Conservation (phyloP, 2,329 filamentous ascomycete species). For the Hymenoscyphus fructigenus region DNA sequence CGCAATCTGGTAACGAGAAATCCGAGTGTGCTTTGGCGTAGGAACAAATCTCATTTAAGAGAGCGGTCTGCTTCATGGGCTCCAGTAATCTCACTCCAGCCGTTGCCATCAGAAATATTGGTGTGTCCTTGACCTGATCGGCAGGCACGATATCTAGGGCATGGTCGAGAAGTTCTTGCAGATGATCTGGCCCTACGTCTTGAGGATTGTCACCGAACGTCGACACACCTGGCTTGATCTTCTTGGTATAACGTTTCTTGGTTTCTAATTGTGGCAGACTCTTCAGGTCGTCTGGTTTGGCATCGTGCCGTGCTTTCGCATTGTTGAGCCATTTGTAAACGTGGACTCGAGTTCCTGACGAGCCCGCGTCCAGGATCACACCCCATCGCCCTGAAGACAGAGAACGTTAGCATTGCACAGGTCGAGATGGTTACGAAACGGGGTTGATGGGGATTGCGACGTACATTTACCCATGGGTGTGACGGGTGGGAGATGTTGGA, state of each 20-base stretch:
- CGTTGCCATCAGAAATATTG: conserved; percentile 92
- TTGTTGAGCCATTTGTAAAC: conserved; percentile 92
- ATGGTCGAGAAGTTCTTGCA: conserved; percentile 77
- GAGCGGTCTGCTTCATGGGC: conserved; percentile 65
- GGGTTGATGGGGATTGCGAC: conserved; percentile 10
- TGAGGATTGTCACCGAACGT: conserved; percentile 78
- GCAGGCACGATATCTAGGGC: conserved; percentile 76
- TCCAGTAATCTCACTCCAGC: conserved; percentile 90
- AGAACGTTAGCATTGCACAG: not conserved
- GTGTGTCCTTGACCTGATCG: conserved; percentile 77
- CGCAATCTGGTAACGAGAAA: conserved; percentile 89
- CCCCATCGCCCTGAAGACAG: conserved; percentile 62
- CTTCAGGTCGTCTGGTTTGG: conserved; percentile 58
- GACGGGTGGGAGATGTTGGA: conserved; percentile 7
- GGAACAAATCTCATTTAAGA: conserved; percentile 77
- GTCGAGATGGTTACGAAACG: not conserved
- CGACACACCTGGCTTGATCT: conserved; percentile 90
- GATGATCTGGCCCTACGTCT: conserved; percentile 76
- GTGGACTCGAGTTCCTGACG: conserved; percentile 92
- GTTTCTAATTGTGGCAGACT: conserved; percentile 78
- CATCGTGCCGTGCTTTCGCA: conserved; percentile 62
- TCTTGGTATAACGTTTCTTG: conserved; percentile 85
- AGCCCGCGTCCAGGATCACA: conserved; percentile 95
- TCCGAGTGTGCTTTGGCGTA: conserved; percentile 75
- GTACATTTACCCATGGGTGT: conserved; percentile 37